Percentiles rank a stretch among this genome's conserved stretches.
These are phyloP conservation scores for Tinospora cordifolia DNA, from an alignment of 164 flowering plant species.

Conservation along the genomic window DNA sequence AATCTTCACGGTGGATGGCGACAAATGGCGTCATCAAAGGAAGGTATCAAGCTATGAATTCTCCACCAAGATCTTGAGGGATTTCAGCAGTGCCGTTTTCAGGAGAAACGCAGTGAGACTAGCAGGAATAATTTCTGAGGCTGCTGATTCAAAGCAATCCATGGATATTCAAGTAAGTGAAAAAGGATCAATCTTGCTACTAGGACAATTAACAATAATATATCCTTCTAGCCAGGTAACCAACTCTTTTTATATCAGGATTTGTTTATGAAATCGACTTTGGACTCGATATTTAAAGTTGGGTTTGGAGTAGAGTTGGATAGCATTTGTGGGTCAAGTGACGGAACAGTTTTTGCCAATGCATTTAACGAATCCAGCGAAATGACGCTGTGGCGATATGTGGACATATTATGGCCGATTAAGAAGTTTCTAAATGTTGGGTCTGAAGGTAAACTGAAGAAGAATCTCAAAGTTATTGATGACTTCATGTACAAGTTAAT, in stretches of 20 bases:
- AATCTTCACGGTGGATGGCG: constrained; percentile 54
- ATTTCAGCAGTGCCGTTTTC: constrained; percentile 46
- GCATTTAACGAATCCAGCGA: constrained; percentile 55
- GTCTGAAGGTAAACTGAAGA: constrained; percentile 42
- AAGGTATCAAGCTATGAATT: constrained; percentile 32
- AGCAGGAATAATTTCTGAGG: constrained; percentile 29
- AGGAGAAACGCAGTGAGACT: constrained; percentile 34
- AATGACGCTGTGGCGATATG: constrained; percentile 38
- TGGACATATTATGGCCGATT: constrained; percentile 58
- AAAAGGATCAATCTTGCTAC: neutral
- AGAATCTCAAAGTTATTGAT: constrained; percentile 33
- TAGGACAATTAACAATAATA: too few species aligned
- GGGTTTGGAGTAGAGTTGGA: constrained; percentile 63
- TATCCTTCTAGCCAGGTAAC: neutral
- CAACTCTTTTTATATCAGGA: constrained; percentile 31
- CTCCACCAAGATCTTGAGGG: constrained; percentile 47
- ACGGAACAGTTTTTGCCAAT: constrained; percentile 23
- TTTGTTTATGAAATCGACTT: constrained; percentile 51
- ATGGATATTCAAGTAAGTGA: constrained; percentile 43
- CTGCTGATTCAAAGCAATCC: constrained; percentile 22
- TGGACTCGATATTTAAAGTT: constrained; percentile 68
- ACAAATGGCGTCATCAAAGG: constrained; percentile 54
- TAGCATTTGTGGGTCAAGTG: constrained; percentile 42
- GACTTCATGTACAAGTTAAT: constrained; percentile 52
- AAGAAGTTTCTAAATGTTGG: constrained; percentile 56